Conservation (phyloP, 2,329 filamentous ascomycete species). For the Pyricularia grisea region DNA sequence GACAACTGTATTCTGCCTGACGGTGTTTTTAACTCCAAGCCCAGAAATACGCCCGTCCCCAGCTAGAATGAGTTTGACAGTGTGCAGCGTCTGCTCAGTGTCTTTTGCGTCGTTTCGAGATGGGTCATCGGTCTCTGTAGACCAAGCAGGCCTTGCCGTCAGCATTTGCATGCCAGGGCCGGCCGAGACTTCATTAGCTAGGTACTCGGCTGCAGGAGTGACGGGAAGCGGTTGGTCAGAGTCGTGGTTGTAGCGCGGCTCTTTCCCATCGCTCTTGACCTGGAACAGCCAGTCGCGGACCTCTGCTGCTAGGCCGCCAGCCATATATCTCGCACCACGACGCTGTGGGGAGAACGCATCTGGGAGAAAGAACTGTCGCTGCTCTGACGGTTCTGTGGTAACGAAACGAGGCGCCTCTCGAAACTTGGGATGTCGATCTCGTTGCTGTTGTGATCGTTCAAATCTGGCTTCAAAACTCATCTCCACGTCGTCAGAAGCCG, state of each 20-base stretch:
- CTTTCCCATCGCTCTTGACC: conserved; percentile 22
- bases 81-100: background rate
- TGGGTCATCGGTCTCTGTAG: background rate
- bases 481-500: conserved; percentile 10
- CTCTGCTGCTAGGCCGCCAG: conserved; percentile 30
- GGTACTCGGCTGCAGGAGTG: conserved; percentile 14
- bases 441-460: conserved; percentile 6
- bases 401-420: conserved; percentile 28
- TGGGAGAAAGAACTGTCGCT: conserved; percentile 18
- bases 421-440: conserved; percentile 14
- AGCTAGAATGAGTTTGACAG: conserved; percentile 12
- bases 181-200: conserved; percentile 14
- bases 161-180: conserved; percentile 20
- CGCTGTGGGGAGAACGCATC: conserved; percentile 29
- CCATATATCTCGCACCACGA: conserved; percentile 23
- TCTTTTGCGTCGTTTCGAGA: conserved; percentile 8
- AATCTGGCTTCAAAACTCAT: background rate
- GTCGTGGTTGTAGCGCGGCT: conserved; percentile 6
- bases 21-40: conserved; percentile 15
- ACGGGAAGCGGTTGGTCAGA: conserved; percentile 6
- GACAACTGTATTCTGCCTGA: conserved; percentile 18
- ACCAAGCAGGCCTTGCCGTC: background rate
- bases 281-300: conserved; percentile 35
- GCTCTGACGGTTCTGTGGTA: conserved; percentile 9
- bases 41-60: conserved; percentile 17